Conservation (phyloP, 257 asterid genomes). For the Schizonepeta tenuifolia region DNA sequence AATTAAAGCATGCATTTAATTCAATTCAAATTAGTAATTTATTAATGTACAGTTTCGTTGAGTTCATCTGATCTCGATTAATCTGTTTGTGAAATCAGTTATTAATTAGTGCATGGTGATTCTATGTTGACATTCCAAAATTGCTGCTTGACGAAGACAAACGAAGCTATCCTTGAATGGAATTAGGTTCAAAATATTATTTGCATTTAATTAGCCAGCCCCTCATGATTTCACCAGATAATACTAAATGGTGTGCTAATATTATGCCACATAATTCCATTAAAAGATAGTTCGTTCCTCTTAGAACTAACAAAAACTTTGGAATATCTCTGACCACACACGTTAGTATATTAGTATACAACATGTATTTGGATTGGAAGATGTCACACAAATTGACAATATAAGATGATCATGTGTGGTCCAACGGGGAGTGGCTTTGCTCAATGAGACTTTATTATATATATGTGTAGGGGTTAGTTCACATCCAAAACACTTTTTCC, state of each 20-base stretch:
- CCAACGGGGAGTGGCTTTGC: no score
- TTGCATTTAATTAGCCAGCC: background rate
- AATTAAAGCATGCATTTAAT: background rate
- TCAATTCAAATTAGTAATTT: background rate
- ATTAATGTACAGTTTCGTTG: background rate
- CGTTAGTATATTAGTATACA: no score
- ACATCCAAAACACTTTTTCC: no score
- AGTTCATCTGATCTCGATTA: no score
- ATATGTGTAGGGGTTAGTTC: no score
- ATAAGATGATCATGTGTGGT: no score
- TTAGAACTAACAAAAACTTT: conserved; percentile 30
- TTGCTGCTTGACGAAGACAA: conserved; percentile 23
- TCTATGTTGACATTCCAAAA: conserved; percentile 25
- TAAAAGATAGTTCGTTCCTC: conserved; percentile 54
- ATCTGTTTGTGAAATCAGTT: no score
- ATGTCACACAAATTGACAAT: no score
- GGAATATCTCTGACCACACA: conserved; percentile 19
- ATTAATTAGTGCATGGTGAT: background rate
- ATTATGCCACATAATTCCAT: conserved; percentile 40
- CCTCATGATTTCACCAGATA: background rate
- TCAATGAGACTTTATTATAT: no score
- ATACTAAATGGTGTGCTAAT: no score
- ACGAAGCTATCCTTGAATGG: conserved; percentile 41
- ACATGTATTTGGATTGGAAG: no score
- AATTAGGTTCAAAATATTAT: conserved; percentile 20